A percentile compares a stretch with the other conserved stretches of the same genome.
Conservation (phyloP, 352 stramenopile genomes). For the Pythium sukuiense region DNA sequence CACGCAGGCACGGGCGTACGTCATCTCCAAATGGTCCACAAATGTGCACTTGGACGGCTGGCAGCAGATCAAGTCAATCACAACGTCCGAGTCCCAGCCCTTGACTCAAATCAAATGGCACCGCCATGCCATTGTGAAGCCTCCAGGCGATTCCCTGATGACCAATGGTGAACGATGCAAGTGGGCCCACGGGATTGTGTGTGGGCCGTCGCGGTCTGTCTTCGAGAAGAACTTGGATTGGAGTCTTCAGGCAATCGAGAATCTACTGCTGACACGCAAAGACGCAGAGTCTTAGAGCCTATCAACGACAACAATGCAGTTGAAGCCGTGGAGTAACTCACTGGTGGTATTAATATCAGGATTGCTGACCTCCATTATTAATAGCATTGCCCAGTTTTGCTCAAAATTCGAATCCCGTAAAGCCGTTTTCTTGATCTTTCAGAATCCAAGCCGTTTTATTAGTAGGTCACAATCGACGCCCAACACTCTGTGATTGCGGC, state of each 20-base stretch:
- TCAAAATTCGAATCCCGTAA: no score
- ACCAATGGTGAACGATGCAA: not conserved
- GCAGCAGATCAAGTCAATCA: not conserved
- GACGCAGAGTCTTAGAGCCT: not conserved
- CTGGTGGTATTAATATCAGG: no score
- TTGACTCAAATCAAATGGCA: constrained; percentile 5
- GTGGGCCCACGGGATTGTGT: not conserved
- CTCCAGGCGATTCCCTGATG: not conserved
- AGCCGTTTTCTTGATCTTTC: no score
- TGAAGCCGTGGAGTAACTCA: no score
- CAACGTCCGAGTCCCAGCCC: not conserved
- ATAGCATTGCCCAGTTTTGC: no score
- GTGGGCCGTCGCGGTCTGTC: not conserved
- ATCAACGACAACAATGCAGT: no score
- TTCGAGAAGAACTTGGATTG: constrained; percentile 2
- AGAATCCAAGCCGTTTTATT: no score
- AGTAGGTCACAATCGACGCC: no score
- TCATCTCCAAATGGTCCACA: not conserved
- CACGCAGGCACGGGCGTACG: not conserved
- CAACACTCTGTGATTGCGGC: no score
- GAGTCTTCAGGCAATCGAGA: not conserved
- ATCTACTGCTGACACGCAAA: not conserved
- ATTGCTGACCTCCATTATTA: no score
- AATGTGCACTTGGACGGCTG: not conserved
- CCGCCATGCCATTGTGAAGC: not conserved